phyloP scores from a whole-genome alignment of 352 stramenopile genomes.

The Phytophthora cactorum region DNA sequence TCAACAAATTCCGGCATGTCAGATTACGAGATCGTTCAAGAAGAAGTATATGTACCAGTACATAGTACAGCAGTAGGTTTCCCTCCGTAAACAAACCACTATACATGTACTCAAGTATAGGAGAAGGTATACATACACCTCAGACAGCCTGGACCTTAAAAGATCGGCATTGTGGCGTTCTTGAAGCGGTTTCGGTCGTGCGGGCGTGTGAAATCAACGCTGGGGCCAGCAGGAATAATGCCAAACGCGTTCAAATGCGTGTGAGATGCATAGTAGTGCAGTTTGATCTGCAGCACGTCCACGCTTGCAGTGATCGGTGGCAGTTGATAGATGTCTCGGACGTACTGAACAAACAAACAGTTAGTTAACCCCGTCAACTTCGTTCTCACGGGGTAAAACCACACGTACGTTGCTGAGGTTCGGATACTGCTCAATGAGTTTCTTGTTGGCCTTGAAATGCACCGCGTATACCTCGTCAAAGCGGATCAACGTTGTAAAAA shows the following conservation, averaged over 20 bases:
- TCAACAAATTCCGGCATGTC: no score
- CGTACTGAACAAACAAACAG: conserved; percentile 36
- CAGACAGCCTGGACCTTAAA: background rate
- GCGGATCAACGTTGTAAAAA: conserved; percentile 93
- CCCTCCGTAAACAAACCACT: no score
- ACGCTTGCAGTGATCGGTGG: conserved; percentile 44
- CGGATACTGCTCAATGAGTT: conserved; percentile 78
- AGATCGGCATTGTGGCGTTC: conserved; percentile 19
- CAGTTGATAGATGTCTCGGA: conserved; percentile 59
- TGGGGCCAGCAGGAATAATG: conserved; percentile 43
- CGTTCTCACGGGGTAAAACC: background rate
- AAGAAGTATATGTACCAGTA: no score
- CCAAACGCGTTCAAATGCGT: conserved; percentile 58
- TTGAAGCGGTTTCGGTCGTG: conserved; percentile 48
- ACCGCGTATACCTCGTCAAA: conserved; percentile 94
- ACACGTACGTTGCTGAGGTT: conserved; percentile 77
- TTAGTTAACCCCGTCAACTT: conserved; percentile 1
- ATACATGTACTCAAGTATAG: no score
- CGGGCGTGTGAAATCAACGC: conserved; percentile 31
- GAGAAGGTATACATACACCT: no score
- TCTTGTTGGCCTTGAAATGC: conserved; percentile 87
- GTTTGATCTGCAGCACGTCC: conserved; percentile 56
- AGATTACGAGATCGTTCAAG: background rate
- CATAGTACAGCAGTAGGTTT: no score
- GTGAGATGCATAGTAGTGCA: conserved; percentile 62